Conservation (phyloP, 164 flowering plant species). For the Vitis cinerea region DNA sequence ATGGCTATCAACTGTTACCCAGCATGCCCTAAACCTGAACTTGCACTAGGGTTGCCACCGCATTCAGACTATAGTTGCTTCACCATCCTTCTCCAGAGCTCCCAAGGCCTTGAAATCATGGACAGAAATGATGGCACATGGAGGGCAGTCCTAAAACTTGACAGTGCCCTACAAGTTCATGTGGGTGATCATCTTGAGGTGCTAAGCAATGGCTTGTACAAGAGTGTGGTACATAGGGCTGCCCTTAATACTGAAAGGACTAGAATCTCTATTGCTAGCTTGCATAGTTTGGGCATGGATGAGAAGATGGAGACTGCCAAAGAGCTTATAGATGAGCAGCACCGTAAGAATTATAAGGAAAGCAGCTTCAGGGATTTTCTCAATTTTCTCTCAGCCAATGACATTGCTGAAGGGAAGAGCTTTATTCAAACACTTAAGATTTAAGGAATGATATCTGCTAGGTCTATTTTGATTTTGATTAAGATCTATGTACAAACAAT, state of each 20-base stretch:
- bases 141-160: slow-evolving; percentile 27
- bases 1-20: slow-evolving; percentile 56
- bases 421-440: slow-evolving; percentile 40
- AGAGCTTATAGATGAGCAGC: slow-evolving; percentile 39
- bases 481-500: no score
- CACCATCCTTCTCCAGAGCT: slow-evolving; percentile 48
- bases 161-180: slow-evolving; percentile 42
- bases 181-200: slow-evolving; percentile 63
- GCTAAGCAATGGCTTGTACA: slow-evolving; percentile 51
- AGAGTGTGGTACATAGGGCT: slow-evolving; percentile 50
- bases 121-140: slow-evolving; percentile 26
- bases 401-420: slow-evolving; percentile 31
- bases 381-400: slow-evolving; percentile 38
- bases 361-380: slow-evolving; percentile 54
- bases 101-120: slow-evolving; percentile 45
- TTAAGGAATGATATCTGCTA: background rate
- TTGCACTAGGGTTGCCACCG: slow-evolving; percentile 46
- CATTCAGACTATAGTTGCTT: slow-evolving; percentile 57
- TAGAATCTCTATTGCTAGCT: slow-evolving; percentile 44
- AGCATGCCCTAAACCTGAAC: slow-evolving; percentile 42
- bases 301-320: slow-evolving; percentile 33
- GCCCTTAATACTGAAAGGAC: slow-evolving; percentile 27
- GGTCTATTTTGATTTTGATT: no score
- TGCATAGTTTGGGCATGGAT: slow-evolving; percentile 48
- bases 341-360: slow-evolving; percentile 29